Evolutionary conservation across 1,284 basidiomycete genomes (phyloP).

Genomic region (Cryptococcus neoformans): DNA sequence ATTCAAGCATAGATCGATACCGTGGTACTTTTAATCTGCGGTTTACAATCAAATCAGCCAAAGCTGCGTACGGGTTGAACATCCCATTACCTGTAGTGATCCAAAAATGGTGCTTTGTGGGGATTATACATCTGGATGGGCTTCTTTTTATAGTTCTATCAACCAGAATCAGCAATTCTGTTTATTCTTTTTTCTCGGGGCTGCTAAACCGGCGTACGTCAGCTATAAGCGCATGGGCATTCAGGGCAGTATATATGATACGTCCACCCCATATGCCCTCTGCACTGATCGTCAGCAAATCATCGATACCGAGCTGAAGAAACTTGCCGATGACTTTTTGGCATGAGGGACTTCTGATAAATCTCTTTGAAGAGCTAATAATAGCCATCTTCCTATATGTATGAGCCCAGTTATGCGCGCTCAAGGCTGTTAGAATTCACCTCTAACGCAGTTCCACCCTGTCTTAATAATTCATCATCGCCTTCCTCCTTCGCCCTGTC

Average conservation of each 20-base stretch:
- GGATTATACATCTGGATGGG: slow-evolving; percentile 94
- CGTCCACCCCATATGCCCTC: slow-evolving; percentile 60
- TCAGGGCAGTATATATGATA: slow-evolving; percentile 84
- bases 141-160: slow-evolving; percentile 84
- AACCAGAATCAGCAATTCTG: slow-evolving; percentile 5
- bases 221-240: slow-evolving; percentile 77
- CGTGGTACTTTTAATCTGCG: slow-evolving; percentile 84
- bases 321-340: slow-evolving; percentile 72
- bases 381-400: slow-evolving; percentile 63
- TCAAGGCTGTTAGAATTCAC: slow-evolving; percentile 14
- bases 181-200: not conserved
- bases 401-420: no score
- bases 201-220: slow-evolving; percentile 58
- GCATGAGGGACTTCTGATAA: slow-evolving; percentile 80
- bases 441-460: slow-evolving; percentile 84
- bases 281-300: slow-evolving; percentile 16
- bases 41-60: slow-evolving; percentile 3
- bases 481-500: slow-evolving; percentile 63
- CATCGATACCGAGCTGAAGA: slow-evolving; percentile 2
- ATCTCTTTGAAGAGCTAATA: slow-evolving; percentile 73
- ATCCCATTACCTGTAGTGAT: slow-evolving; percentile 72
- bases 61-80: not conserved
- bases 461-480: slow-evolving; percentile 65
- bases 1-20: slow-evolving; percentile 84
- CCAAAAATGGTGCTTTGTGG: slow-evolving; percentile 82